phyloP scores from a whole-genome alignment of 257 asterid genomes.

The Mentha longifolia region DNA sequence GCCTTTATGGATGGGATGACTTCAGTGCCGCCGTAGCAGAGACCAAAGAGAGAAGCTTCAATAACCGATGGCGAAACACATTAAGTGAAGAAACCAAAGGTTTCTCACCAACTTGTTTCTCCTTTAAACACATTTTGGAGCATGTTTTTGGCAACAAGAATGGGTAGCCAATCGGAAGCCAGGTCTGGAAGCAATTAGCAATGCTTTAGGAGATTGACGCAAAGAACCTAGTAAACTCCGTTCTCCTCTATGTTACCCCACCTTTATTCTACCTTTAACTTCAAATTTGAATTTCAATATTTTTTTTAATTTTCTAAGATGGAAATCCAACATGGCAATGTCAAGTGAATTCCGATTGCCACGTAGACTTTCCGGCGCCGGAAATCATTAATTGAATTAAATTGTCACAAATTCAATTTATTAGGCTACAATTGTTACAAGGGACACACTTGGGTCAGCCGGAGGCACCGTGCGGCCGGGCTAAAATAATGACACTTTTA shows the following conservation, averaged over 20 bases:
- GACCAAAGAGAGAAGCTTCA: neutral
- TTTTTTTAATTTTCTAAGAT: too few relatives aligned
- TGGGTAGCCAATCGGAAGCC: neutral
- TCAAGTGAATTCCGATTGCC: too few relatives aligned
- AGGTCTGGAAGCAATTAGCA: neutral
- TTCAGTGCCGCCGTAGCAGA: neutral
- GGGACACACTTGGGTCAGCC: too few relatives aligned
- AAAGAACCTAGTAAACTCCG: neutral
- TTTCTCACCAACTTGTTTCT: neutral
- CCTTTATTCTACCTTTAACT: neutral
- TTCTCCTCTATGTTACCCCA: neutral
- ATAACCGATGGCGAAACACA: neutral
- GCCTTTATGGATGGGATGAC: neutral
- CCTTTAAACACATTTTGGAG: neutral
- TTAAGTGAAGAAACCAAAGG: neutral
- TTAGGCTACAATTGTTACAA: too few relatives aligned
- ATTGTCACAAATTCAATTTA: too few relatives aligned
- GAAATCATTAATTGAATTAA: too few relatives aligned
- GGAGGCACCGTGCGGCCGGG: too few relatives aligned
- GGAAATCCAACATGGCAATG: too few relatives aligned
- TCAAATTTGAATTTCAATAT: too few relatives aligned
- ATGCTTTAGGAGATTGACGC: neutral
- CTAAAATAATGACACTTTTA: too few relatives aligned
- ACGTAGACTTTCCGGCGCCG: too few relatives aligned
- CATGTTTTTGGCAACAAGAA: neutral